Evolutionary conservation across 176 grass and related monocot species (phyloP).

Genomic region (Zizania latifolia): DNA sequence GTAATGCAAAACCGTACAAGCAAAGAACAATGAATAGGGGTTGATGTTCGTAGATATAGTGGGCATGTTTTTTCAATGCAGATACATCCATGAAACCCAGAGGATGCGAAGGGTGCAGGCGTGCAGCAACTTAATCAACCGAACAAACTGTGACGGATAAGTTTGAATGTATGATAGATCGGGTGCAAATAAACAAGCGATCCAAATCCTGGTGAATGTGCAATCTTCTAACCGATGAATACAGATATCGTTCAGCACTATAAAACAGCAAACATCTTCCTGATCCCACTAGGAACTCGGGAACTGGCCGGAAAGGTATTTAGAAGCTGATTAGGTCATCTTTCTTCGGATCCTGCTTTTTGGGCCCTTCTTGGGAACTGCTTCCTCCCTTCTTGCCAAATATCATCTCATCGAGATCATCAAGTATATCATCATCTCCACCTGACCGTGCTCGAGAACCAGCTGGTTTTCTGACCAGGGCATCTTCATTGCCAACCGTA

Average conservation of each 20-base stretch:
- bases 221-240: slow-evolving; percentile 35
- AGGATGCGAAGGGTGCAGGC: not conserved
- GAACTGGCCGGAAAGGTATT: slow-evolving; percentile 1
- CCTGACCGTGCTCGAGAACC: slow-evolving; percentile 54
- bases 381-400: slow-evolving; percentile 81
- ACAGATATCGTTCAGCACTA: slow-evolving; percentile 26
- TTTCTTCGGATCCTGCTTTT: slow-evolving; percentile 55
- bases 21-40: not conserved
- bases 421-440: slow-evolving; percentile 81
- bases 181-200: slow-evolving; percentile 32
- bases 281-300: slow-evolving; percentile 3
- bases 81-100: slow-evolving; percentile 10
- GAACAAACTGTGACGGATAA: slow-evolving; percentile 17
- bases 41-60: not conserved
- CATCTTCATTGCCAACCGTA: slow-evolving; percentile 54
- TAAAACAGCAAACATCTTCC: slow-evolving; percentile 19
- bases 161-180: slow-evolving; percentile 23
- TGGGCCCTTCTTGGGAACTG: slow-evolving; percentile 44
- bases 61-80: not conserved
- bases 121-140: slow-evolving; percentile 13
- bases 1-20: not conserved
- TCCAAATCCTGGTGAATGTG: slow-evolving; percentile 35
- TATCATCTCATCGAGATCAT: slow-evolving; percentile 93
- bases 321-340: slow-evolving; percentile 88
- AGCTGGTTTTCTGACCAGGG: slow-evolving; percentile 64